Percentiles rank a stretch among this genome's conserved stretches.
Conservation (phyloP, 371 early-diverging fungal species). For the Mortierella sp. region DNA sequence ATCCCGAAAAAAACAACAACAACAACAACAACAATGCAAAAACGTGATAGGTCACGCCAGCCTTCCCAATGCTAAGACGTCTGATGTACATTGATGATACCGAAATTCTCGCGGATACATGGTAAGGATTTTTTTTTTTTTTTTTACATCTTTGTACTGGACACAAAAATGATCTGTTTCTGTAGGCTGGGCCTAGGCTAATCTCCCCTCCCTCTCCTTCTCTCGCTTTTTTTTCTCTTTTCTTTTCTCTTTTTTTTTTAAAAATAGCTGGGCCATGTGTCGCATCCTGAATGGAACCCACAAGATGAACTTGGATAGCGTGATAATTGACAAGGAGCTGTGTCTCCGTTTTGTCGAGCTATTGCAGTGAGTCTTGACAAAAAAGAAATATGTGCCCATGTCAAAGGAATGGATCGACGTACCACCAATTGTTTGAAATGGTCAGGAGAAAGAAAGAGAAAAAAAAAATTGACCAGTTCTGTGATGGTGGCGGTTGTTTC, state of each 20-base stretch:
- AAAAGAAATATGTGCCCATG: too few relatives aligned
- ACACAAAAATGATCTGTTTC: background rate
- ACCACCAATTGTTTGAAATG: too few relatives aligned
- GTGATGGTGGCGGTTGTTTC: background rate
- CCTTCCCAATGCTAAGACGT: constrained; percentile 60
- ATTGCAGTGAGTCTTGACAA: constrained; percentile 21
- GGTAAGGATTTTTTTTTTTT: constrained; percentile 55
- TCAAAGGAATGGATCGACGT: too few relatives aligned
- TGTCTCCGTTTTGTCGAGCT: constrained; percentile 39
- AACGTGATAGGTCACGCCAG: constrained; percentile 58
- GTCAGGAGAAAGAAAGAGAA: too few relatives aligned
- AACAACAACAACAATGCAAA: too few relatives aligned
- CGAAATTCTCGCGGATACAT: constrained; percentile 61
- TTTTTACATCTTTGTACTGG: too few relatives aligned
- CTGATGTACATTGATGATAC: constrained; percentile 59
- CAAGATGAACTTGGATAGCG: constrained; percentile 52
- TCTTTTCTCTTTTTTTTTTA: background rate
- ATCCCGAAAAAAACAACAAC: too few relatives aligned
- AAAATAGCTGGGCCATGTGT: constrained; percentile 64
- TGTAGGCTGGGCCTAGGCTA: too few relatives aligned
- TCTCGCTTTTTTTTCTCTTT: too few relatives aligned
- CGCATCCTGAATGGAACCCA: constrained; percentile 69
- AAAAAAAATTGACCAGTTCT: background rate
- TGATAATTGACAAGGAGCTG: constrained; percentile 37
- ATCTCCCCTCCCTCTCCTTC: too few relatives aligned